phyloP scores from a whole-genome alignment of 2,329 filamentous ascomycete species.

The Nemania diffusa region DNA sequence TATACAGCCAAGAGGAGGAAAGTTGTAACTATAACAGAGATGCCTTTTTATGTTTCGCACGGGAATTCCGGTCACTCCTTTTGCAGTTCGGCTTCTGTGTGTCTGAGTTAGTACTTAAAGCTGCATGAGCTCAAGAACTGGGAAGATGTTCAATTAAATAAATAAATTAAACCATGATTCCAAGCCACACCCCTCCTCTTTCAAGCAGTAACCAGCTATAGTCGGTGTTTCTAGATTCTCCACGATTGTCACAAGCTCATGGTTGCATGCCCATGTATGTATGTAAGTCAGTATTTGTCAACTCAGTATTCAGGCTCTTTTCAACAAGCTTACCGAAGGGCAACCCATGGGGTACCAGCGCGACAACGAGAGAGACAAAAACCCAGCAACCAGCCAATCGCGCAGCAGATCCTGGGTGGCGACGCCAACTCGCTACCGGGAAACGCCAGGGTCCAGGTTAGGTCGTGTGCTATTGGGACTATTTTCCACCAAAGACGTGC shows the following conservation, averaged over 20 bases:
- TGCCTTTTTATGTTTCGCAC: conserved; percentile 12
- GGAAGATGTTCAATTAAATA: conserved; percentile 22
- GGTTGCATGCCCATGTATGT: not conserved
- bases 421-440: conserved; percentile 26
- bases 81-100: conserved; percentile 6
- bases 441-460: conserved; percentile 4
- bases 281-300: conserved; percentile 26
- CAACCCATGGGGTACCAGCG: conserved; percentile 8
- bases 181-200: not conserved
- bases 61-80: conserved; percentile 30
- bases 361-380: conserved; percentile 7
- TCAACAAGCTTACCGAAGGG: conserved; percentile 16
- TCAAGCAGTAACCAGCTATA: not conserved
- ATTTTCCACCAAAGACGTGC: conserved; percentile 21
- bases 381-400: conserved; percentile 20
- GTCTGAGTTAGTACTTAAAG: conserved; percentile 4
- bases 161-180: conserved; percentile 22
- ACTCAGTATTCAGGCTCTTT: conserved; percentile 36
- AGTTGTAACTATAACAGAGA: conserved; percentile 28
- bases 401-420: not conserved
- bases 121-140: conserved; percentile 17
- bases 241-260: conserved; percentile 1
- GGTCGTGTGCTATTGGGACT: conserved; percentile 5
- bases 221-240: not conserved
- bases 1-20: conserved; percentile 11